These are phyloP conservation scores for Trypanosoma platydactyli DNA, from an alignment of 208 protist genomes.

Conservation along the genomic window DNA sequence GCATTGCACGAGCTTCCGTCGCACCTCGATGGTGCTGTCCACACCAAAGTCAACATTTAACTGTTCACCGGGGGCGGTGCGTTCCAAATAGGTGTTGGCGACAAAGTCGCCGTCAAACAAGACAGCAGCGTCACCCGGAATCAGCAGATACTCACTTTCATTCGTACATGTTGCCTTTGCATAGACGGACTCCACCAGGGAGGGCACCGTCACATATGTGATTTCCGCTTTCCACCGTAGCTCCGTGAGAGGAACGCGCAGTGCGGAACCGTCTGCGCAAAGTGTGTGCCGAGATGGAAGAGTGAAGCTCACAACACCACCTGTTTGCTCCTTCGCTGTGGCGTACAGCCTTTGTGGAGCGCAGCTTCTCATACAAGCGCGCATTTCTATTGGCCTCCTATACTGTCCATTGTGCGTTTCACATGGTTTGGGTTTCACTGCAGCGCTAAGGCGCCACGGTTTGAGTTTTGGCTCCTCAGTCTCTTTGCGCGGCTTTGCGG, in stretches of 20 bases:
- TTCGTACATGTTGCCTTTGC: constrained; percentile 28
- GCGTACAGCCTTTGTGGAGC: background rate
- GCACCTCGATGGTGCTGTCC: constrained; percentile 28
- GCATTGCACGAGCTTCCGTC: constrained; percentile 16
- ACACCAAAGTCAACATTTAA: constrained; percentile 29
- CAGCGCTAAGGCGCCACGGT: constrained; percentile 25
- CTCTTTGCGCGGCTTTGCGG: constrained; percentile 8
- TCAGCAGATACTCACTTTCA: constrained; percentile 25
- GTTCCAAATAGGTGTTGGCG: constrained; percentile 14
- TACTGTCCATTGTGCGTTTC: background rate
- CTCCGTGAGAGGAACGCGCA: constrained; percentile 27
- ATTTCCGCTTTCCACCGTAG: constrained; percentile 27
- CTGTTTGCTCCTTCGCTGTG: background rate
- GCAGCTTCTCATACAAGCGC: background rate
- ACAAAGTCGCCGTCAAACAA: constrained; percentile 34
- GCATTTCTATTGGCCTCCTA: background rate
- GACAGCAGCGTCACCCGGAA: constrained; percentile 25
- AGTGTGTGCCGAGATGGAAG: constrained; percentile 23
- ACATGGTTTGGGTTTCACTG: background rate
- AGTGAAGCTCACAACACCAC: constrained; percentile 27
- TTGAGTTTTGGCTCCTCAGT: constrained; percentile 20
- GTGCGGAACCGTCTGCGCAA: background rate
- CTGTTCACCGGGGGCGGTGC: constrained; percentile 27
- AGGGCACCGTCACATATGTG: constrained; percentile 25
- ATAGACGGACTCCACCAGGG: constrained; percentile 16